phyloP scores from a whole-genome alignment of 1,284 basidiomycete species.

The Rhodotorula sp. region DNA sequence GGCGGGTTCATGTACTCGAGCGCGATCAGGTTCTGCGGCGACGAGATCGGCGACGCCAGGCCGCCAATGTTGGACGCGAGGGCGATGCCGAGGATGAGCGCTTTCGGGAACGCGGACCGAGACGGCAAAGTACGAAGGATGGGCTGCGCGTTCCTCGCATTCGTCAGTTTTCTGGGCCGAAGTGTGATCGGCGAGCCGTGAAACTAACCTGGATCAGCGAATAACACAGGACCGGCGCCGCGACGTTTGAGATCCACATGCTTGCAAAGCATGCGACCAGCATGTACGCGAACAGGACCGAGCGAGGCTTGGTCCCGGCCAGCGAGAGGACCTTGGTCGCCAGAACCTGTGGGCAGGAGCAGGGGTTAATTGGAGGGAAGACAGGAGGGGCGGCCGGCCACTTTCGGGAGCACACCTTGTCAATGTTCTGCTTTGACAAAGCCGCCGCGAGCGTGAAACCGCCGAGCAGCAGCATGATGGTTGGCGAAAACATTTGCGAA shows the following conservation, averaged over 20 bases:
- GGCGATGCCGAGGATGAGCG: conserved; percentile 91
- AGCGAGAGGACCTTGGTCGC: conserved; percentile 88
- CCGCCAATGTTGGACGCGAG: conserved; percentile 91
- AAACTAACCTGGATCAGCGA: conserved; percentile 81
- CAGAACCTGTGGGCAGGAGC: conserved; percentile 55
- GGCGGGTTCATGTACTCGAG: conserved; percentile 80
- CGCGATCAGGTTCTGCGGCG: conserved; percentile 96
- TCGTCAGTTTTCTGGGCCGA: neutral
- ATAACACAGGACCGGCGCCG: conserved; percentile 95
- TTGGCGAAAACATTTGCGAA: conserved; percentile 69
- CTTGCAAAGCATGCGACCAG: conserved; percentile 93
- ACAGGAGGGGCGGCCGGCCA: conserved; percentile 6
- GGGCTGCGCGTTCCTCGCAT: conserved; percentile 60
- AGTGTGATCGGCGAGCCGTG: too few relatives aligned
- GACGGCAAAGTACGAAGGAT: conserved; percentile 88
- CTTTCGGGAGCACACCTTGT: conserved; percentile 56
- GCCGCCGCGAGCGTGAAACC: conserved; percentile 99
- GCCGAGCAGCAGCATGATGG: conserved; percentile 85
- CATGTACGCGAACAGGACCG: conserved; percentile 93
- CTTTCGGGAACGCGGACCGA: conserved; percentile 81
- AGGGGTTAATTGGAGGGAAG: neutral
- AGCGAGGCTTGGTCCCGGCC: conserved; percentile 81
- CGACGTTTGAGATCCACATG: conserved; percentile 99
- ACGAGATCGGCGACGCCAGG: conserved; percentile 59
- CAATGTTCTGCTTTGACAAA: conserved; percentile 94